Conservation (phyloP, 176 grass and related monocot genomes). For the Oryza coarctata region DNA sequence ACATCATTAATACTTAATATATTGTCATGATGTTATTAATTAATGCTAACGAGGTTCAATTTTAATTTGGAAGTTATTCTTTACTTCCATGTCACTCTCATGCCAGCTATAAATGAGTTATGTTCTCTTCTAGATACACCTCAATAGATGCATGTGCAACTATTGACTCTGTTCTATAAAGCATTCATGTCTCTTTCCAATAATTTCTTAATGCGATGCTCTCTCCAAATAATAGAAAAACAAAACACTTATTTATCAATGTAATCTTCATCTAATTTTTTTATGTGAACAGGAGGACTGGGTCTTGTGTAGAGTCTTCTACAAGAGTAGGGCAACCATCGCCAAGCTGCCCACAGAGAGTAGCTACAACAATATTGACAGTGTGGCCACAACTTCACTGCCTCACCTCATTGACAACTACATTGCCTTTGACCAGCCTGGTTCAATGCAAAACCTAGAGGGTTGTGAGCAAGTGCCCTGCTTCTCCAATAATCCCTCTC, state of each 20-base stretch:
- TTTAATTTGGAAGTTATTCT: constrained; percentile 7
- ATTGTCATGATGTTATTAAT: constrained; percentile 25
- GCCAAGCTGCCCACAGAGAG: constrained; percentile 40
- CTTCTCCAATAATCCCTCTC: constrained; percentile 75
- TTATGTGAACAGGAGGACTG: constrained; percentile 66
- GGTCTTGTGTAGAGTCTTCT: constrained; percentile 92
- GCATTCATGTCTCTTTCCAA: constrained; percentile 10
- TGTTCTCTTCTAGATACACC: constrained; percentile 26
- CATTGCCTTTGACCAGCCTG: constrained; percentile 63
- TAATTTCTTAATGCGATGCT: constrained; percentile 25
- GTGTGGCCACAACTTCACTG: constrained; percentile 45
- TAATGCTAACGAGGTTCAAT: not conserved
- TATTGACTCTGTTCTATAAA: constrained; percentile 14
- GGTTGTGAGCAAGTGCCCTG: constrained; percentile 87
- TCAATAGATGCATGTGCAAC: constrained; percentile 31
- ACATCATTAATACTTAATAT: constrained; percentile 22
- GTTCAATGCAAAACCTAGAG: constrained; percentile 53
- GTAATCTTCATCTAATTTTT: constrained; percentile 3
- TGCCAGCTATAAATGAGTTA: constrained; percentile 32
- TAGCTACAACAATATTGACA: constrained; percentile 43
- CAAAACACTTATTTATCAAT: not conserved
- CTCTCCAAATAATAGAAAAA: not conserved
- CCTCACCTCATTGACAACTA: constrained; percentile 81
- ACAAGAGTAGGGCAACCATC: constrained; percentile 63
- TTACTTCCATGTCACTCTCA: constrained; percentile 37